Evolutionary conservation across 1,284 basidiomycete genomes (phyloP), one percentile per base, ranked within the genome.

Genomic region (Cryptococcus sp.): DNA sequence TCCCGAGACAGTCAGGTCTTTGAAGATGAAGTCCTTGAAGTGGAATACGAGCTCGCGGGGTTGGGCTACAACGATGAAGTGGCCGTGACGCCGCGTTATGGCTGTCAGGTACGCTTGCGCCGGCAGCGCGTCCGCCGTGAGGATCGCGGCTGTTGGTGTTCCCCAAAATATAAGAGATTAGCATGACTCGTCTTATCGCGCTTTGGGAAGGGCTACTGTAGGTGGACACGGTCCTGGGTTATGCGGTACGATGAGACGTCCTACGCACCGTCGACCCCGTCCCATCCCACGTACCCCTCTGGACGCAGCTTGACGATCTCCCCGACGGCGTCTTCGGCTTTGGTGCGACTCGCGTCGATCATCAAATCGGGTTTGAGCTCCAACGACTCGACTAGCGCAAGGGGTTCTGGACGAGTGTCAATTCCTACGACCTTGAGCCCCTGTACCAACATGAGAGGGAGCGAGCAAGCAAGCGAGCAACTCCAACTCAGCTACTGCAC

Each of bases 21-120:
- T 54, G 54, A 67, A 66, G 45, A 71, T 68, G 58, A 71, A 57
- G 15, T 64, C 57, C 4, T 44, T 47, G 57, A 61, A 62, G 11
- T 63, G 31, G 40, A 67, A 63, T 16, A 54, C 44, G 40, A 66
- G 40, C 41, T 62, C 56, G 3, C 54, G 56, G 0, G 66, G 66
- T 50, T 61, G 63, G 20, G 66, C 60, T 13, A 66, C 53, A n/a
- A 67, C 15, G 41, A 70, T 57, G 13, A 66, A 23, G 1, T 53
- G 54, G 19, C 66, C 66, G 47, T 70, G 68, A 35, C 51, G 47
- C 3, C 62, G 57, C 5, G 60, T 58, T 17, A 67, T 44, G 19
- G 50, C 47, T 11, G 57, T 44, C 4, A 56, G 64, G 48, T 61
- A 70, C 2, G 22, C 17, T 16, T 64, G 60, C 1, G 62, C 57